phyloP scores from a whole-genome alignment of 83 land plant genomes.

The Picea engelmannii region DNA sequence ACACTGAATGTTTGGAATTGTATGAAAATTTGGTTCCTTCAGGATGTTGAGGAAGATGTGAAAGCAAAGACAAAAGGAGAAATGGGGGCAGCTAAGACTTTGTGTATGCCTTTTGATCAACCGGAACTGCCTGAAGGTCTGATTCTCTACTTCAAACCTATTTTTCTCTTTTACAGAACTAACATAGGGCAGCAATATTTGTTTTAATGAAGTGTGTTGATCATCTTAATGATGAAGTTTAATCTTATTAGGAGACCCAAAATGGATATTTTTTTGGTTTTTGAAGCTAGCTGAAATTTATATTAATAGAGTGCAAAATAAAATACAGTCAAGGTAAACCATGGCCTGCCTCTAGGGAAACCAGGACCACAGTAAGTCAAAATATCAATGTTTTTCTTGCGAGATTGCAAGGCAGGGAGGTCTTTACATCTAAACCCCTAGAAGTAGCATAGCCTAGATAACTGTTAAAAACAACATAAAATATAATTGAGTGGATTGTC shows the following conservation, averaged over 20 bases:
- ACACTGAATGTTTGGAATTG: not conserved
- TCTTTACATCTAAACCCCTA: too few species aligned
- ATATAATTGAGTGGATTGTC: too few species aligned
- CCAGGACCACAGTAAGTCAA: too few species aligned
- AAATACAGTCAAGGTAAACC: too few species aligned
- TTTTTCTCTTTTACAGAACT: not conserved
- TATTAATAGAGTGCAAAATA: too few species aligned
- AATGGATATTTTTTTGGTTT: not conserved
- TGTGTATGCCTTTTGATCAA: conserved; percentile 96
- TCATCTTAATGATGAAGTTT: not conserved
- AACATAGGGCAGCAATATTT: not conserved
- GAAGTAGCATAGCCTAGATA: too few species aligned
- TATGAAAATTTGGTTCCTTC: not conserved
- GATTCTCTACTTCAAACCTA: not conserved
- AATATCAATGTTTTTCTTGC: too few species aligned
- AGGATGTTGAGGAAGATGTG: conserved; percentile 98
- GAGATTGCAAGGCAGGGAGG: too few species aligned
- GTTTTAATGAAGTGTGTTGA: not conserved
- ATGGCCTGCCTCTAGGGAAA: too few species aligned
- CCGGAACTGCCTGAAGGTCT: conserved; percentile 90
- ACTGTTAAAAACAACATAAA: too few species aligned
- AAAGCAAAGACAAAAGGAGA: conserved; percentile 95
- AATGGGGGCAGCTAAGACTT: conserved; percentile 90
- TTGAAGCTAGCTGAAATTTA: too few species aligned
- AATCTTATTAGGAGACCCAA: not conserved